These are phyloP conservation scores for Phenoliferia sp. DNA, from an alignment of 1,284 basidiomycete genomes.

Conservation along the genomic window DNA sequence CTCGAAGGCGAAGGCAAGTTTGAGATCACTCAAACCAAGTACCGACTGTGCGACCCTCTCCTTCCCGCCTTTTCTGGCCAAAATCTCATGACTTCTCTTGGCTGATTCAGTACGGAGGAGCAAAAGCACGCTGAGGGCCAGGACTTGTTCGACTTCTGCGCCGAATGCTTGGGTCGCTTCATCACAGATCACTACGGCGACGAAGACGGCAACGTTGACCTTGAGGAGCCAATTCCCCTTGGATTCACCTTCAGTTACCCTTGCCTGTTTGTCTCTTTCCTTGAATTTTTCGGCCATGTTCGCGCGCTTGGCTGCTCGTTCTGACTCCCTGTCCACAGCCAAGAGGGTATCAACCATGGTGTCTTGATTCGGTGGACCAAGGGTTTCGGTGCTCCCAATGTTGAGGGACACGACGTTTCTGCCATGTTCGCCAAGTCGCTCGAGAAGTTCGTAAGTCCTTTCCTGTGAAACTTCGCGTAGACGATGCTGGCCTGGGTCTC, in stretches of 20 bases:
- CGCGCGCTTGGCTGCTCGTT: not conserved
- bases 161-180: constrained; percentile 85
- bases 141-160: constrained; percentile 94
- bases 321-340: constrained; percentile 49
- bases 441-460: constrained; percentile 52
- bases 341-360: constrained; percentile 90
- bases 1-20: constrained; percentile 90
- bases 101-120: constrained; percentile 62
- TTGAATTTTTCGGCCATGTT: not conserved
- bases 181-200: constrained; percentile 68
- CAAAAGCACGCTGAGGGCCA: constrained; percentile 98
- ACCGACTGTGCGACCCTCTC: constrained; percentile 59
- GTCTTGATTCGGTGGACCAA: constrained; percentile 97
- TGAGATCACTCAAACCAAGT: constrained; percentile 96
- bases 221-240: constrained; percentile 70
- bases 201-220: constrained; percentile 57
- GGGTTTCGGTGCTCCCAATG: constrained; percentile 88
- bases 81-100: not conserved
- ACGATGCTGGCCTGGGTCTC: no score
- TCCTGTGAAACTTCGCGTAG: no score
- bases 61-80: not conserved
- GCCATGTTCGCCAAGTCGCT: constrained; percentile 85
- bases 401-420: constrained; percentile 88
- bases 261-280: constrained; percentile 59
- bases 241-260: constrained; percentile 97